Conservation (phyloP, 139 green algal genomes). For the Asterochloris erici region DNA sequence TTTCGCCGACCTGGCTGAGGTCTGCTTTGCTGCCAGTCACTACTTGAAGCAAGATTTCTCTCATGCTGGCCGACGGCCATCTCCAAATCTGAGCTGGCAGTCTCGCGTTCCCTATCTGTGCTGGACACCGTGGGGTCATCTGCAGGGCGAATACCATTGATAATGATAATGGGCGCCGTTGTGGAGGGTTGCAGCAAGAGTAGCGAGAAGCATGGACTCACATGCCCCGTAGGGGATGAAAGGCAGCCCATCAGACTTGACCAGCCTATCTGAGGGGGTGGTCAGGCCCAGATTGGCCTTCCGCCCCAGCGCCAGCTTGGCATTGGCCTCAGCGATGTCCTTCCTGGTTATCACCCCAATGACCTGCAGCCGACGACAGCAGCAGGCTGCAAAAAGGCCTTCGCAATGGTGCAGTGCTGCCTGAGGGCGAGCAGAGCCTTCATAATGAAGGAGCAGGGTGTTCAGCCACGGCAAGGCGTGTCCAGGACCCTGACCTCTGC, state of each 20-base stretch:
- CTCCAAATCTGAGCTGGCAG: too few relatives aligned
- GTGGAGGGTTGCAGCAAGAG: not conserved
- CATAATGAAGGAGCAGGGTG: too few relatives aligned
- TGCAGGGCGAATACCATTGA: not conserved
- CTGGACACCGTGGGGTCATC: constrained; percentile 3
- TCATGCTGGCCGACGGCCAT: too few relatives aligned
- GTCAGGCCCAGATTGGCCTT: constrained; percentile 41
- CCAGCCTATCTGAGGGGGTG: constrained; percentile 19
- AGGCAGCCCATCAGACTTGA: constrained; percentile 21
- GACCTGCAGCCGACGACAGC: constrained; percentile 28
- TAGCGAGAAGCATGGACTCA: constrained; percentile 15
- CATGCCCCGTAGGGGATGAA: constrained; percentile 46
- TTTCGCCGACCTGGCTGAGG: constrained; percentile 3
- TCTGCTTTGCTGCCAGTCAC: constrained; percentile 12
- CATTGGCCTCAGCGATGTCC: constrained; percentile 56
- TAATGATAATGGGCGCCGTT: not conserved
- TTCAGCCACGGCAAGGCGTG: too few relatives aligned
- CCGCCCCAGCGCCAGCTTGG: constrained; percentile 45
- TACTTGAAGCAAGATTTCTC: not conserved
- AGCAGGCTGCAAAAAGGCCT: too few relatives aligned
- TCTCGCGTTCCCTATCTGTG: too few relatives aligned
- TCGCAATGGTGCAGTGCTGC: too few relatives aligned
- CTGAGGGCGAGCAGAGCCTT: too few relatives aligned
- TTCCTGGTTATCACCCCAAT: constrained; percentile 82
- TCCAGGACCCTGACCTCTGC: too few relatives aligned